Conservation (phyloP, 2,329 filamentous ascomycete species). For the Saccharata proteae region DNA sequence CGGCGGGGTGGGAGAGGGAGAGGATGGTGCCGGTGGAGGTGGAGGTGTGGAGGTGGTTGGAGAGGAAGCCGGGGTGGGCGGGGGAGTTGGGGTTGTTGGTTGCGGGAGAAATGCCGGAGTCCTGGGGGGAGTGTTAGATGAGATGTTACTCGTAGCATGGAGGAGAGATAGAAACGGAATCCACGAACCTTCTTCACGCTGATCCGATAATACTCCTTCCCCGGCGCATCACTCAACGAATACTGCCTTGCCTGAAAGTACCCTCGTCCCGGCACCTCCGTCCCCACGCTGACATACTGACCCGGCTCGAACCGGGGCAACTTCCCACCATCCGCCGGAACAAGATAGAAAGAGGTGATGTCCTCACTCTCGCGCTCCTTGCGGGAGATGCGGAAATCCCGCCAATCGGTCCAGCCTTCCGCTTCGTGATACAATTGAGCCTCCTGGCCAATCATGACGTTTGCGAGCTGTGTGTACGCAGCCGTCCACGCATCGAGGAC, state of each 20-base stretch:
- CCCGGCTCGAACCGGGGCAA: constrained; percentile 56
- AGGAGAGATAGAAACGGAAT: not conserved
- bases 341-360: constrained; percentile 59
- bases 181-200: constrained; percentile 47
- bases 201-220: constrained; percentile 53
- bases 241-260: constrained; percentile 59
- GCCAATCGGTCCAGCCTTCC: constrained; percentile 54
- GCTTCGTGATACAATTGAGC: constrained; percentile 49
- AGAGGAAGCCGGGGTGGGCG: constrained; percentile 52
- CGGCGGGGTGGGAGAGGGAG: constrained; percentile 52
- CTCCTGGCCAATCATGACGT: constrained; percentile 59
- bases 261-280: constrained; percentile 42
- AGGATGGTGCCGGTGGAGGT: constrained; percentile 50
- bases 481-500: constrained; percentile 56
- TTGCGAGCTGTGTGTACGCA: constrained; percentile 62
- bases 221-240: constrained; percentile 55
- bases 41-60: constrained; percentile 54
- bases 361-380: constrained; percentile 56
- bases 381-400: constrained; percentile 51
- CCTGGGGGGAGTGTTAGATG: constrained; percentile 16
- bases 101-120: constrained; percentile 45
- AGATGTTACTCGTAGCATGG: not conserved
- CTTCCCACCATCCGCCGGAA: constrained; percentile 47
- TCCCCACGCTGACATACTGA: constrained; percentile 57
- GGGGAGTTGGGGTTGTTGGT: constrained; percentile 33